Evolutionary conservation across 2,329 filamentous ascomycete genomes (phyloP).

Genomic region (Fusarium begoniae): DNA sequence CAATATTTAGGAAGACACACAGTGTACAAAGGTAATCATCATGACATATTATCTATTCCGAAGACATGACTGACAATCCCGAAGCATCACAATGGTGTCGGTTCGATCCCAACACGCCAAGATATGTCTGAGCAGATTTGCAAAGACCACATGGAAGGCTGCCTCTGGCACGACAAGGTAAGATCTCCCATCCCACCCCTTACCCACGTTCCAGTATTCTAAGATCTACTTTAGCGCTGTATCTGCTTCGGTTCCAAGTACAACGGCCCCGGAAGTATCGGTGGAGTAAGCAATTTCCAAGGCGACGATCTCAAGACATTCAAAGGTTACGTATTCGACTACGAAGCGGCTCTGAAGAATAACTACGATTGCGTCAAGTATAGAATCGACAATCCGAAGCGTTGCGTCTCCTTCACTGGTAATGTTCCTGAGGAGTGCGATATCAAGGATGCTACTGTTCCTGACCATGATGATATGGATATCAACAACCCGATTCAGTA

Average conservation of each 20-base stretch:
- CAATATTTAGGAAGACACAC: background rate
- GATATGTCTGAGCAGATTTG: background rate
- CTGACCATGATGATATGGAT: background rate
- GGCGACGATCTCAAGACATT: background rate
- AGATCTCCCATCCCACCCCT: too few species aligned
- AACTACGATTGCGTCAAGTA: background rate
- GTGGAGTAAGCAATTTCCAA: background rate
- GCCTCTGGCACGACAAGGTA: background rate
- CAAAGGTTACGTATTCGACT: background rate
- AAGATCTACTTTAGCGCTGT: background rate
- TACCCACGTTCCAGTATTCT: accelerated
- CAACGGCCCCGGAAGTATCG: background rate
- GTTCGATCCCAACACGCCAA: background rate
- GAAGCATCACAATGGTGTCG: background rate
- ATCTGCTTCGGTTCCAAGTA: background rate
- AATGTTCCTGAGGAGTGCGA: background rate
- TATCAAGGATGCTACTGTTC: background rate
- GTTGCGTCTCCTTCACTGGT: background rate
- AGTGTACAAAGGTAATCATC: background rate
- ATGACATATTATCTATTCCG: accelerated
- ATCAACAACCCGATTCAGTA: background rate
- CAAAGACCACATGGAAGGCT: background rate
- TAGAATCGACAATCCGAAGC: background rate
- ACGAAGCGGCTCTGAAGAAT: background rate
- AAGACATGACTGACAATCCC: accelerated